Base-by-base conservation (phyloP, 1,284 basidiomycete genomes). In the Cyathus olla region DNA sequence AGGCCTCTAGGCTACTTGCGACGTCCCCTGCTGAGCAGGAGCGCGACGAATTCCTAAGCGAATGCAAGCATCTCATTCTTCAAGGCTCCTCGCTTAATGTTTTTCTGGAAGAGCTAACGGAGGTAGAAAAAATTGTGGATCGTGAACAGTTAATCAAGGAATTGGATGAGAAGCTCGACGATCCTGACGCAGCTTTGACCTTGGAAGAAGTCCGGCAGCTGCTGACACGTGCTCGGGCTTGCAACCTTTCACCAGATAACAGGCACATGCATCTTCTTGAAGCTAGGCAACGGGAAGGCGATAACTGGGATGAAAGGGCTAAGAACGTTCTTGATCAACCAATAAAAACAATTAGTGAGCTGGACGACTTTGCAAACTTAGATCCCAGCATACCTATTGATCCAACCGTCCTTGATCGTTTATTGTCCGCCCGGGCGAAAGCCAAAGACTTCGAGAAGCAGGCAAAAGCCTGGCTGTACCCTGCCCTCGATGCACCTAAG, bases 361-460 rank as follows among this genome's bases (percentile, higher is more conserved):
- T 95, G 31, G 88, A 92, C 29, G 85, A 89, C 61, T 88, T 92
- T 67, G 83, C 85, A 10, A 81, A 87, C 60, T 82, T 86, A 69
- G 88, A 91, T 62, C 66, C 82, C 9, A 83, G 79, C 46, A 83
- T 92, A 59, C 90, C 91, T 3, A 85, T 92, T 55, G 88, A 93
- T 68, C 81, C 84, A 19, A 80, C 80, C 26, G 81, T 92, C 53
- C 79, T 89, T 31, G 86, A 89, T 64, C 85, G 87, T 15, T 75
- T 95, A 37, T 78, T 85, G 69, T 81, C 83, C n/a, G 80, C 87
- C 49, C 84, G 87, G 47, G 81, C 79, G 39, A 91, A 90, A 72
- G 92, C 90, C 21, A 86, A 86, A 66, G 92, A 94, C 64, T 89
- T 88, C 70, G 92, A 95, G 74, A 90, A 88, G 77, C 89, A 91